A percentile compares a stretch with the other conserved stretches of the same genome.
Evolutionary conservation across 345 rosid genomes (phyloP).

Genomic region (Dovyalis caffra): DNA sequence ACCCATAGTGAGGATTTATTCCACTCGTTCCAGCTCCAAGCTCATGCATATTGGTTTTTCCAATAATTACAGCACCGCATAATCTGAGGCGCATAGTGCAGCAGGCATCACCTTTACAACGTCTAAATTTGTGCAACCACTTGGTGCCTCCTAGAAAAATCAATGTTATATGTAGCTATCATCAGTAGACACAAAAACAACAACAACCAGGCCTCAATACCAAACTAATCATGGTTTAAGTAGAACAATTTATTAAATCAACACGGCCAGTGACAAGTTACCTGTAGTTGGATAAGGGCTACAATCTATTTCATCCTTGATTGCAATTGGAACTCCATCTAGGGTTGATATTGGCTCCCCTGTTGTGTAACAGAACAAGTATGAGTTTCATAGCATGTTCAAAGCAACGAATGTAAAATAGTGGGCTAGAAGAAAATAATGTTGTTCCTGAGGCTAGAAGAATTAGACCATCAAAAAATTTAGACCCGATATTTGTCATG

Average conservation of each 20-base stretch:
- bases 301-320: conserved; percentile 81
- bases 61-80: conserved; percentile 66
- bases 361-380: conserved; percentile 13
- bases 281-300: conserved; percentile 77
- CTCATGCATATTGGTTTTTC: conserved; percentile 84
- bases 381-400: neutral
- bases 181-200: neutral
- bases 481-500: neutral
- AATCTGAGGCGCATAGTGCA: conserved; percentile 55
- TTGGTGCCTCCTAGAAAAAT: conserved; percentile 59
- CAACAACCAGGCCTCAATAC: neutral
- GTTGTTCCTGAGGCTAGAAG: neutral
- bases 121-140: conserved; percentile 64
- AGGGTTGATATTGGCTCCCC: conserved; percentile 61
- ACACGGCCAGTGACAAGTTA: neutral
- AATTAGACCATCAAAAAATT: neutral
- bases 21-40: conserved; percentile 81
- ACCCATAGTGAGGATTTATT: conserved; percentile 79
- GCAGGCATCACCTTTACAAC: conserved; percentile 52
- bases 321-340: conserved; percentile 71
- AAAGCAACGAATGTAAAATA: neutral
- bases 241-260: neutral
- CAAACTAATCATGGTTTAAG: neutral
- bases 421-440: neutral
- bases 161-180: neutral